Evolutionary conservation across 495 filamentous ascomycete genomes (phyloP).

Genomic region (Amorphotheca resinae): DNA sequence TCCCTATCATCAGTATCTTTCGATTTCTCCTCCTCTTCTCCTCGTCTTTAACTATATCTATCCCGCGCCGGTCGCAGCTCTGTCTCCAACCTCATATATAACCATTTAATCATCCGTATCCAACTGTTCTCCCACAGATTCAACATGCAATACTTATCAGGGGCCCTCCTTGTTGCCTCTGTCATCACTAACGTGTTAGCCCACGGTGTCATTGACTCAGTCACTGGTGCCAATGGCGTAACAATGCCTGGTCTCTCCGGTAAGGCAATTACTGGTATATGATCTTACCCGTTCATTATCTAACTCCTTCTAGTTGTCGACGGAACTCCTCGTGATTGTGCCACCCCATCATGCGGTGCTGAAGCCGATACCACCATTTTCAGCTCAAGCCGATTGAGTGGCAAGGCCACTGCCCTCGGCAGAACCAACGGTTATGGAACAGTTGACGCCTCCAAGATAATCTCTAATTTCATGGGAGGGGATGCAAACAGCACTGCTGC

Average conservation of each 20-base stretch:
- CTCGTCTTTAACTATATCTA: background rate
- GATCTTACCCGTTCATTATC: background rate
- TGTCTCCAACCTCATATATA: slow-evolving; percentile 12
- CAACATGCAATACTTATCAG: slow-evolving; percentile 24
- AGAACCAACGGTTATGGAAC: slow-evolving; percentile 44
- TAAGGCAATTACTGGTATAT: slow-evolving; percentile 16
- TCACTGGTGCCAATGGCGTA: slow-evolving; percentile 41
- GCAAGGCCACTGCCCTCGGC: slow-evolving; percentile 39
- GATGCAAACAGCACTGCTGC: slow-evolving; percentile 16
- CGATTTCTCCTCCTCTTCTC: slow-evolving; percentile 1
- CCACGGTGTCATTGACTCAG: slow-evolving; percentile 39
- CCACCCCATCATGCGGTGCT: slow-evolving; percentile 36
- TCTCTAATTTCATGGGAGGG: slow-evolving; percentile 32
- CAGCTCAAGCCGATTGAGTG: slow-evolving; percentile 32
- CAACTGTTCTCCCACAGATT: slow-evolving; percentile 8
- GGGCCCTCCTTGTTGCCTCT: slow-evolving; percentile 21
- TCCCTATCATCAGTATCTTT: slow-evolving; percentile 4
- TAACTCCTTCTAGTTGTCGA: slow-evolving; percentile 33
- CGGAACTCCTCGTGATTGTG: slow-evolving; percentile 45
- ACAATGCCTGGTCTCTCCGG: slow-evolving; percentile 40
- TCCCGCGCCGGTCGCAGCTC: slow-evolving; percentile 18
- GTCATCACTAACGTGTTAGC: slow-evolving; percentile 23
- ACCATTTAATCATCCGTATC: slow-evolving; percentile 7
- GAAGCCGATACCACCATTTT: slow-evolving; percentile 42
- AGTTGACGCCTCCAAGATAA: slow-evolving; percentile 34